Percentiles rank a stretch among this genome's conserved stretches.
Evolutionary conservation across 2,329 filamentous ascomycete species (phyloP).

Genomic region (Ceratocystis ficicola): DNA sequence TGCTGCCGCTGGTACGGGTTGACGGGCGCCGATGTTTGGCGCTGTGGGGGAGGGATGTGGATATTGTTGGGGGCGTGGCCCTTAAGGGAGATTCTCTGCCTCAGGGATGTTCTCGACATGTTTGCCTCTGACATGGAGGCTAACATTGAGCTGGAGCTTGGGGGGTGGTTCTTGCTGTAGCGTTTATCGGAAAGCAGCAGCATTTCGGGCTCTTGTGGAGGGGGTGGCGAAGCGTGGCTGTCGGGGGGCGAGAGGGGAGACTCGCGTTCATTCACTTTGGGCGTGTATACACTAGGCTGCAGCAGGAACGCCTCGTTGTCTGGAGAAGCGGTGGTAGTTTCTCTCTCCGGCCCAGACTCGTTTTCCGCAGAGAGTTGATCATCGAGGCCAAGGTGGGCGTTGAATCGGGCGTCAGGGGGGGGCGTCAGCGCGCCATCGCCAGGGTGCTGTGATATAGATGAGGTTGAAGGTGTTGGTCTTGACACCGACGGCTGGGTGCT

Average conservation of each 20-base stretch:
- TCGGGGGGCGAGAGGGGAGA: slow-evolving; percentile 39
- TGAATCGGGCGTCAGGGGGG: slow-evolving; percentile 15
- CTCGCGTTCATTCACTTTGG: slow-evolving; percentile 32
- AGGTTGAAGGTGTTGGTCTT: slow-evolving; percentile 14
- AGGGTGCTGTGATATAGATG: slow-evolving; percentile 14
- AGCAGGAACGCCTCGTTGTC: slow-evolving; percentile 34
- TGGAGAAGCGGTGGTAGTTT: neutral
- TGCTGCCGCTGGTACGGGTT: slow-evolving; percentile 23
- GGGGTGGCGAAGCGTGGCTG: slow-evolving; percentile 26
- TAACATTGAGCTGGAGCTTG: neutral
- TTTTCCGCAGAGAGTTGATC: slow-evolving; percentile 8
- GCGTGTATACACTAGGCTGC: slow-evolving; percentile 47
- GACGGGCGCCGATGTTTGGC: slow-evolving; percentile 29
- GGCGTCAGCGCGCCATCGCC: slow-evolving; percentile 19
- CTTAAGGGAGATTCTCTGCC: slow-evolving; percentile 44
- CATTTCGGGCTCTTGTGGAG: slow-evolving; percentile 17
- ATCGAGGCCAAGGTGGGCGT: slow-evolving; percentile 16
- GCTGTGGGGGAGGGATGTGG: slow-evolving; percentile 38
- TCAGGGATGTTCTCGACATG: slow-evolving; percentile 35
- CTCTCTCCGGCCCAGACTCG: slow-evolving; percentile 12
- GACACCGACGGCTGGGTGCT: slow-evolving; percentile 14
- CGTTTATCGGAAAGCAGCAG: slow-evolving; percentile 18
- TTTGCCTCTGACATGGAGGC: neutral
- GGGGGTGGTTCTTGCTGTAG: slow-evolving; percentile 24
- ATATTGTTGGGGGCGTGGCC: slow-evolving; percentile 42